A percentile compares a stretch with the other conserved stretches of the same genome.
Evolutionary conservation across 768 basidiomycete genomes (phyloP).

Genomic region (Glaciozyma antarctica): DNA sequence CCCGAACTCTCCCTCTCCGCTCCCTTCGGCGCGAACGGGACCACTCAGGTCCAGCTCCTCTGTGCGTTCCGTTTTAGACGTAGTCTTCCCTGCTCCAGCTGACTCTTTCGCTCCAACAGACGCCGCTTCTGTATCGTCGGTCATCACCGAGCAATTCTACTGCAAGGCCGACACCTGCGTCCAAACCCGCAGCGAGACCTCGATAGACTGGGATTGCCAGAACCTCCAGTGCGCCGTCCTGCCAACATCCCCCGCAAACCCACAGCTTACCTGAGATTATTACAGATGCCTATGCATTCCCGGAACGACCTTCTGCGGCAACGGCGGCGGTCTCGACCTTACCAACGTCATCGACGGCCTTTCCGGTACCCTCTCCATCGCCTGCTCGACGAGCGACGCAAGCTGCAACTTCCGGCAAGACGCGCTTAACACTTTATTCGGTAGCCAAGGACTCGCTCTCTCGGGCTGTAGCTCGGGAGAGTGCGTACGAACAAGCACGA

Average conservation of each 20-base stretch:
- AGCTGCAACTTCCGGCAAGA: slow-evolving; percentile 69
- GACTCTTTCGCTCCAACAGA: slow-evolving; percentile 55
- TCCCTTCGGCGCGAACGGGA: slow-evolving; percentile 40
- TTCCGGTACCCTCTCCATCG: slow-evolving; percentile 55
- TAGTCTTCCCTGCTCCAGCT: slow-evolving; percentile 40
- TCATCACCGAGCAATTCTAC: slow-evolving; percentile 77
- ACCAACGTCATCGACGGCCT: slow-evolving; percentile 54
- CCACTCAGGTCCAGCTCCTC: slow-evolving; percentile 40
- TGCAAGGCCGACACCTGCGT: slow-evolving; percentile 63
- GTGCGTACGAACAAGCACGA: slow-evolving; percentile 70
- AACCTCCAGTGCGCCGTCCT: slow-evolving; percentile 44
- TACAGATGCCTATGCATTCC: slow-evolving; percentile 57
- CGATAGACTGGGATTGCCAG: slow-evolving; percentile 60
- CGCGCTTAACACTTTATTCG: slow-evolving; percentile 60
- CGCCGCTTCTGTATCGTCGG: slow-evolving; percentile 32
- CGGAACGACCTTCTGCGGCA: slow-evolving; percentile 68
- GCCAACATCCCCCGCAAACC: too few relatives aligned
- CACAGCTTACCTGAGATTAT: too few relatives aligned
- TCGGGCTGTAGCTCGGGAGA: slow-evolving; percentile 74
- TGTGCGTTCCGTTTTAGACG: slow-evolving; percentile 44
- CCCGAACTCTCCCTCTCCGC: slow-evolving; percentile 60
- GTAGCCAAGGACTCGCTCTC: slow-evolving; percentile 59
- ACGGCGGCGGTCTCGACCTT: slow-evolving; percentile 33
- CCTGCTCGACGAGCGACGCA: slow-evolving; percentile 50
- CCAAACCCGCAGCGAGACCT: slow-evolving; percentile 44